phyloP scores from a whole-genome alignment of 768 basidiomycete genomes.

The Russula dissimulans region DNA sequence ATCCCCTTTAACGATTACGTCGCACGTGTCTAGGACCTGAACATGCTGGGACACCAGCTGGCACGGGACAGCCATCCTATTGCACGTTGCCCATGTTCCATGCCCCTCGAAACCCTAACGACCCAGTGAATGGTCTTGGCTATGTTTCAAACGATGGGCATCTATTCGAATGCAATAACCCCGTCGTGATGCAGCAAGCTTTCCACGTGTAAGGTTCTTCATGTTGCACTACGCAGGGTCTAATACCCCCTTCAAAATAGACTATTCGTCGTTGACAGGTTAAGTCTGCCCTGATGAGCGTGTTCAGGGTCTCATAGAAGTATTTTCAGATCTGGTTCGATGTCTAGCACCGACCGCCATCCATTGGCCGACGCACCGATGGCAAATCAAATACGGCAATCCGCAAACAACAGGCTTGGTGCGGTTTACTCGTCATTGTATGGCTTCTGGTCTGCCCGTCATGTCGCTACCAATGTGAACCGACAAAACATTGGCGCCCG shows the following conservation, averaged over 20 bases:
- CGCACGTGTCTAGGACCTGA: constrained; percentile 34
- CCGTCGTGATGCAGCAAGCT: constrained; percentile 41
- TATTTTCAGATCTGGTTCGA: constrained; percentile 41
- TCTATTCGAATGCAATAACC: constrained; percentile 45
- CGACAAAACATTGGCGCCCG: constrained; percentile 25
- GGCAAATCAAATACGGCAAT: constrained; percentile 29
- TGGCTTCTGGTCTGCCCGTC: constrained; percentile 47
- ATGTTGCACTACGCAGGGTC: background rate
- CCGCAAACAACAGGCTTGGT: constrained; percentile 42
- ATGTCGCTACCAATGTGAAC: constrained; percentile 27
- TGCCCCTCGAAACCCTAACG: constrained; percentile 25
- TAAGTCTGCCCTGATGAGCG: constrained; percentile 21
- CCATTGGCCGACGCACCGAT: constrained; percentile 39
- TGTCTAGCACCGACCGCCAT: constrained; percentile 32
- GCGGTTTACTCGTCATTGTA: constrained; percentile 49
- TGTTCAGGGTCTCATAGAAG: background rate
- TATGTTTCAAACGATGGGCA: constrained; percentile 53
- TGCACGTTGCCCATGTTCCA: constrained; percentile 50
- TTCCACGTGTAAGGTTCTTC: constrained; percentile 45
- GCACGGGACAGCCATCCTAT: constrained; percentile 39
- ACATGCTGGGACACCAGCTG: constrained; percentile 29
- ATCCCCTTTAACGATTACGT: background rate
- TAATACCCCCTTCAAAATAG: constrained; percentile 11
- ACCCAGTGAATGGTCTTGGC: constrained; percentile 28
- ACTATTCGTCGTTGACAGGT: constrained; percentile 48